phyloP scores from a whole-genome alignment of 257 asterid genomes.

The Solanum okadae region DNA sequence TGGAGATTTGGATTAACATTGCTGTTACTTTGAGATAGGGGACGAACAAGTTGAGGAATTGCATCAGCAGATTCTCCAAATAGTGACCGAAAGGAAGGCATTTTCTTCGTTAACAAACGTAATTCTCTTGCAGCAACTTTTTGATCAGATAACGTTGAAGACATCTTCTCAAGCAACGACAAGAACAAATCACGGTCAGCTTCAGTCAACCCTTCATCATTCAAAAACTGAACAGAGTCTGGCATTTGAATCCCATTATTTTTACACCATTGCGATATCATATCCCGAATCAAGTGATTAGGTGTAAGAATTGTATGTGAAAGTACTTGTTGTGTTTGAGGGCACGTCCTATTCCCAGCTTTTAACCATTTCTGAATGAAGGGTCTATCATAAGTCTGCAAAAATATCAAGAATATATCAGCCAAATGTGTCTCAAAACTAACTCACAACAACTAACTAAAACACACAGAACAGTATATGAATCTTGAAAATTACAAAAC shows the following conservation, averaged over 20 bases:
- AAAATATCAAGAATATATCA: neutral
- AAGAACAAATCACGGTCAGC: constrained; percentile 50
- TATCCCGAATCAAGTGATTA: constrained; percentile 50
- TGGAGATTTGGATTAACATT: constrained; percentile 44
- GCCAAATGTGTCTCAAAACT: neutral
- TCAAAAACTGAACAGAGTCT: constrained; percentile 23
- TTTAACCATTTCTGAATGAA: constrained; percentile 81
- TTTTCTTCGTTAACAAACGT: constrained; percentile 53
- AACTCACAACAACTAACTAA: neutral
- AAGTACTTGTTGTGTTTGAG: constrained; percentile 79
- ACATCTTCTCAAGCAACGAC: constrained; percentile 49
- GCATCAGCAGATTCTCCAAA: constrained; percentile 57
- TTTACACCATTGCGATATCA: constrained; percentile 77
- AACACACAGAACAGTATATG: neutral
- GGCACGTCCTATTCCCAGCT: constrained; percentile 80
- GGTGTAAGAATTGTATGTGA: constrained; percentile 67
- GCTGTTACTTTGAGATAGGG: constrained; percentile 34
- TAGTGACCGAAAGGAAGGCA: constrained; percentile 68
- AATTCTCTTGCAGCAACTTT: constrained; percentile 70
- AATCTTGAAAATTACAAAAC: neutral
- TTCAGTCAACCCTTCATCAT: constrained; percentile 47
- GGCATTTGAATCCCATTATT: constrained; percentile 48
- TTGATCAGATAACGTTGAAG: constrained; percentile 45
- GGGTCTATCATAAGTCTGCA: constrained; percentile 86
- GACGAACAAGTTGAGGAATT: constrained; percentile 51